Evolutionary conservation across 2,329 filamentous ascomycete genomes (phyloP), one percentile per base, ranked within the genome.

Genomic region (Penicillium sp.): DNA sequence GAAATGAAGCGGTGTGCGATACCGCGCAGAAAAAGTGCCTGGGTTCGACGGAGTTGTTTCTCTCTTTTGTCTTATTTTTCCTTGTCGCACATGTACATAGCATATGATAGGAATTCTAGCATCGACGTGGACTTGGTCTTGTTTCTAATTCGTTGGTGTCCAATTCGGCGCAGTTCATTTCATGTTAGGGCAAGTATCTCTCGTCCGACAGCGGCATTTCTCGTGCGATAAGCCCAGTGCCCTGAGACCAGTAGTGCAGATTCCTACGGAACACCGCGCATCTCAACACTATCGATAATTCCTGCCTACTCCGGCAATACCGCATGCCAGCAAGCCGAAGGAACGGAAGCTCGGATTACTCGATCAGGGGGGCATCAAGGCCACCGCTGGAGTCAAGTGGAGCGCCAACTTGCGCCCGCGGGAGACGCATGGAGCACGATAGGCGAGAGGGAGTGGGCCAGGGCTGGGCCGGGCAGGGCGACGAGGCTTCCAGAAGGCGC

Each of bases 1-100:
- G 26, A 46, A 54, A 45, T 53, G 41, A 53, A 53, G 50, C 48
- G 41, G 50, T 41, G 33, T 41, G 32, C 31, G 27, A n/a, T n/a
- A n/a, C n/a, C 25, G 25, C 5, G 11, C 25, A n/a, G 5, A 9
- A 27, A n/a, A n/a, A 27, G 6, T 27, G 25, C 11, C 5, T 6
- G 11, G 25, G 11, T n/a, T 23, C 7, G 14, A n/a, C 5, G 8
- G 17, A 19, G 7, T 41, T 14, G 15, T 39, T 18, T 14, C 17
- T 26, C n/a, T n/a, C n/a, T 18, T 30, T 31, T 40, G 25, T 27
- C 25, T 25, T 11, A 16, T 16, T 31, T 30, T 36, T 29, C 30
- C 25, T 11, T 11, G 11, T 23, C 21, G 14, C 11, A n/a, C 14
- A 46, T 53, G 52, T 55, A 54, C 36, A 53, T 55, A 55, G 45